Evolutionary conservation across 1,284 basidiomycete genomes (phyloP), one percentile per base, ranked within the genome.

Genomic region (Coniferiporia sulphurascens): DNA sequence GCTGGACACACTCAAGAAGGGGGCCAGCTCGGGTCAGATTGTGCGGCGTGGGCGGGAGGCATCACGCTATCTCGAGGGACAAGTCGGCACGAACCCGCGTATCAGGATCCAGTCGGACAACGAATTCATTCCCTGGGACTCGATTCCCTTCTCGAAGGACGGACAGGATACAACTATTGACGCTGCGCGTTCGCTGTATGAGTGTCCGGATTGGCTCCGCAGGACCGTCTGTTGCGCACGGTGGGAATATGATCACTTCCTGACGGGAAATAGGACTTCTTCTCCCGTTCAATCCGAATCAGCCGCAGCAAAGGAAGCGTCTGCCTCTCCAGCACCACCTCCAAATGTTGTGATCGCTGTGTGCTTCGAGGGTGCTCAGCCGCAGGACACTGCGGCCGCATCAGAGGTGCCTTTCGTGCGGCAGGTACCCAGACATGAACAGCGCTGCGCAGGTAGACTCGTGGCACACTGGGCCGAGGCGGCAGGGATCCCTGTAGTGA

Each of bases 1-100:
- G 0, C 82, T 97, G n/a, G 94, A 97, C 71, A 76, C 95, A 4
- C 83, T 96, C 65, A 97, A 97, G 79, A 96, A 95, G 71, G 93
- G 93, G 1, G 85, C 85, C 0, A 87, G 80, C 36, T 74, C 82
- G 0, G 27, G 27, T 5, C 27, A 27, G 27, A 80, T 93, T 19
- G 92, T 93, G 0, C 84, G 89, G 65, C 86, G 88, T 13, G 93
- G 93, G 3, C 85, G 91, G 43, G 82, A 86, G 0, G 91, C 91
- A 13, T 92, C 89, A 15, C 85, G 91, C 32, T 83, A 89, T 58
- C 79, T 93, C 38, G 91, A 93, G 70, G 85, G 86, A 0, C 87
- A 91, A 71, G 89, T 92, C 45, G 89, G 89, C 36, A 79, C 82
- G 22, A 91, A 92, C 68, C 78, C 84, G 2, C 85, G 89, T 60